phyloP scores from a whole-genome alignment of 768 basidiomycete species.

The Macrolepiota albuminosa region DNA sequence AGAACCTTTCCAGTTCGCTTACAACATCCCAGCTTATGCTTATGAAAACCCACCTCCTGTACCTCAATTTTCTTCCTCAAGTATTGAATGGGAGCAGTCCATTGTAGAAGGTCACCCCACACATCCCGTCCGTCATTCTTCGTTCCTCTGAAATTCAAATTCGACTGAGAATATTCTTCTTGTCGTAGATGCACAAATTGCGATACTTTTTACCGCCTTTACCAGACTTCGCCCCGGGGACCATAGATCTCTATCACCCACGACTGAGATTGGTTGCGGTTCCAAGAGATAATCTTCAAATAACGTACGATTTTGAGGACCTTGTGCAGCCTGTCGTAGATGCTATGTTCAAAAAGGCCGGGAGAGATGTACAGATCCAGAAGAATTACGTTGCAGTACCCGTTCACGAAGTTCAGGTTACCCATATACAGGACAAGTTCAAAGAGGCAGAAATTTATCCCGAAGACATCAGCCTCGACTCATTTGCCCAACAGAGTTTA shows the following conservation, averaged over 20 bases:
- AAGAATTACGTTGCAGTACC: constrained; percentile 39
- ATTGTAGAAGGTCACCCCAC: constrained; percentile 59
- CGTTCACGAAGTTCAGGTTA: constrained; percentile 50
- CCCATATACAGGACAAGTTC: constrained; percentile 48
- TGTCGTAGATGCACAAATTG: constrained; percentile 52
- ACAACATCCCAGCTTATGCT: constrained; percentile 30
- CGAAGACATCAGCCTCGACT: constrained; percentile 34
- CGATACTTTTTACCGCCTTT: constrained; percentile 49
- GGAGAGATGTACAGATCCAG: constrained; percentile 26
- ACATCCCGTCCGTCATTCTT: constrained; percentile 40
- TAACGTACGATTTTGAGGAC: constrained; percentile 48
- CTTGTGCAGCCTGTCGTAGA: constrained; percentile 36
- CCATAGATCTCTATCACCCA: constrained; percentile 45
- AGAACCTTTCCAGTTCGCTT: neutral
- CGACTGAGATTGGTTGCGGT: constrained; percentile 43
- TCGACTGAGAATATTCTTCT: neutral
- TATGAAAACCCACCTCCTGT: constrained; percentile 44
- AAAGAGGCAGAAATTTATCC: constrained; percentile 39
- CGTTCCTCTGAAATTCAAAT: neutral
- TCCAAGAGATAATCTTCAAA: constrained; percentile 35
- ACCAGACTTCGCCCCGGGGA: constrained; percentile 38
- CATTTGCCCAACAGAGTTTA: constrained; percentile 50
- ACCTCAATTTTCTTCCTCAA: constrained; percentile 40
- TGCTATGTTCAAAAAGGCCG: constrained; percentile 33
- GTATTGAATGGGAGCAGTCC: constrained; percentile 58